phyloP scores from a whole-genome alignment of 1,284 basidiomycete species.

The Ustanciosporium gigantosporum region DNA sequence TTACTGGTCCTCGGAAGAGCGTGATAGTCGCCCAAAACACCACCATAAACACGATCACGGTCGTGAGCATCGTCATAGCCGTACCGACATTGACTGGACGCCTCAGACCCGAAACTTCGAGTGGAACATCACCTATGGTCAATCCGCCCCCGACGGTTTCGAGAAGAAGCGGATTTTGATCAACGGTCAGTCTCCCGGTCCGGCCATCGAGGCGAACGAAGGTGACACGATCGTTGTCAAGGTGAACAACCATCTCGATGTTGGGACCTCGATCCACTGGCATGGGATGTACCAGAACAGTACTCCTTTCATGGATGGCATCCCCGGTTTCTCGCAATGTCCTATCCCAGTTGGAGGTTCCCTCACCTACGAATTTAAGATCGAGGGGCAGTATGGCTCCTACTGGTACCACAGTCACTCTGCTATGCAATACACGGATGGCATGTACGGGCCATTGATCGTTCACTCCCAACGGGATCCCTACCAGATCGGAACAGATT shows the following conservation, averaged over 20 bases:
- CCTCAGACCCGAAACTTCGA: slow-evolving; percentile 39
- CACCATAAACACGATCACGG: too few species aligned
- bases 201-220: slow-evolving; percentile 48
- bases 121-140: slow-evolving; percentile 35
- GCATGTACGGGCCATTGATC: slow-evolving; percentile 54
- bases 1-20: not conserved
- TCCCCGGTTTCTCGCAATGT: slow-evolving; percentile 57
- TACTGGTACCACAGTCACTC: slow-evolving; percentile 63
- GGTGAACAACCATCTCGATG: slow-evolving; percentile 44
- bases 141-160: slow-evolving; percentile 44
- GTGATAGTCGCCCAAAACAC: too few species aligned
- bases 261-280: slow-evolving; percentile 53
- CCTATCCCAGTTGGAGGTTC: slow-evolving; percentile 46
- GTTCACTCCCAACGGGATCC: slow-evolving; percentile 58
- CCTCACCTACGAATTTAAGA: slow-evolving; percentile 40
- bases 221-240: slow-evolving; percentile 52
- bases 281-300: slow-evolving; percentile 57
- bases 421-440: slow-evolving; percentile 53
- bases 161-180: slow-evolving; percentile 46
- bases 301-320: slow-evolving; percentile 52
- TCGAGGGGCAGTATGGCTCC: slow-evolving; percentile 60
- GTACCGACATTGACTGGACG: slow-evolving; percentile 11
- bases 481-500: slow-evolving; percentile 51
- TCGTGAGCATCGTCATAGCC: too few species aligned
- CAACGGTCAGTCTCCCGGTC: slow-evolving; percentile 52